Conservation (phyloP, 2,329 filamentous ascomycete genomes). For the Beauveria sp. region DNA sequence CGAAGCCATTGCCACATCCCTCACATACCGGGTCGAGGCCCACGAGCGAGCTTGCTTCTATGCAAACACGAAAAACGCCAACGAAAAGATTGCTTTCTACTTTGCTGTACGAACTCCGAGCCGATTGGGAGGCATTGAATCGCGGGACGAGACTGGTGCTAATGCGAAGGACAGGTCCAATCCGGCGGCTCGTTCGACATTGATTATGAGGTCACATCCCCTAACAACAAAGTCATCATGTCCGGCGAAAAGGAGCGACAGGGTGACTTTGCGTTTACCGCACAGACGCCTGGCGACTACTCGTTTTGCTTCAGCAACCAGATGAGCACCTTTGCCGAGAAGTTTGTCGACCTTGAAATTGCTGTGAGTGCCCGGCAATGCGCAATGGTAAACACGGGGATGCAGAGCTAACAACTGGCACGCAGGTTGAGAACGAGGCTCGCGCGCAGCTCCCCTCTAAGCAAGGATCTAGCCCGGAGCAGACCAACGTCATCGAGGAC, state of each 20-base stretch:
- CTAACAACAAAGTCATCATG: slow-evolving; percentile 71
- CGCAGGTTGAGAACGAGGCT: slow-evolving; percentile 81
- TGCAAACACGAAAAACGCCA: slow-evolving; percentile 65
- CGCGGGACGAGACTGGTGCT: background rate
- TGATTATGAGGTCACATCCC: slow-evolving; percentile 82
- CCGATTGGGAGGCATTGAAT: no score
- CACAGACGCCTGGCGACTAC: slow-evolving; percentile 80
- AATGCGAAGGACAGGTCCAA: slow-evolving; percentile 63
- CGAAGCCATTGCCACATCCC: slow-evolving; percentile 68
- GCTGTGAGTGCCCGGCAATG: slow-evolving; percentile 49
- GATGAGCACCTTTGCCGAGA: slow-evolving; percentile 96
- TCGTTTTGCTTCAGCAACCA: slow-evolving; percentile 98
- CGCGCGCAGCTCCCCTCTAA: slow-evolving; percentile 78
- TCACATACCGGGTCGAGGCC: slow-evolving; percentile 85
- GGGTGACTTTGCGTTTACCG: slow-evolving; percentile 96
- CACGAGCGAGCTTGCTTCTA: slow-evolving; percentile 98
- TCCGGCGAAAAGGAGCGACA: slow-evolving; percentile 86
- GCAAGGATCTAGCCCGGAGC: slow-evolving; percentile 80
- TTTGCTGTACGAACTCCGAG: slow-evolving; percentile 68
- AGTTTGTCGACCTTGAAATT: slow-evolving; percentile 97
- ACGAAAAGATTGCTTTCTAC: slow-evolving; percentile 93
- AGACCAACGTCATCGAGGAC: slow-evolving; percentile 83
- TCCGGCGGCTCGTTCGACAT: slow-evolving; percentile 96
- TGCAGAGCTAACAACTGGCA: slow-evolving; percentile 12
- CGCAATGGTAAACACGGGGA: background rate